Evolutionary conservation across 2,329 filamentous ascomycete species (phyloP).

Genomic region (Penicillium vulpinum): DNA sequence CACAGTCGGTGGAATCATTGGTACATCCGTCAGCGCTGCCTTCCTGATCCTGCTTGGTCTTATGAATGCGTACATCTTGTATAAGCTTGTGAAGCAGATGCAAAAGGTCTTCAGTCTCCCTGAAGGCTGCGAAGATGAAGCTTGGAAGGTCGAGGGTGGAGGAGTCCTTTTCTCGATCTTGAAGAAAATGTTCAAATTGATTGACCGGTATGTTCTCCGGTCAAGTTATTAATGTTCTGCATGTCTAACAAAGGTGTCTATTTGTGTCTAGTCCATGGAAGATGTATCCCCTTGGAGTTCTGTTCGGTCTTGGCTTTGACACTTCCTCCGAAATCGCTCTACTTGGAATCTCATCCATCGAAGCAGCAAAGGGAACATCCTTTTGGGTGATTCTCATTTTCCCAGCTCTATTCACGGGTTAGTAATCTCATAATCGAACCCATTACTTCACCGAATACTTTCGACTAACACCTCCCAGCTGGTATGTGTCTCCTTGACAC

Average conservation of each 20-base stretch:
- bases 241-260: neutral
- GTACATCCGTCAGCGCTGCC: constrained; percentile 78
- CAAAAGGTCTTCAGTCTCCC: constrained; percentile 56
- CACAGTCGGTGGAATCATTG: constrained; percentile 81
- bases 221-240: neutral
- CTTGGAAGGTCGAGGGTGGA: constrained; percentile 71
- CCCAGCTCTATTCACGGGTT: constrained; percentile 81
- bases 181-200: constrained; percentile 72
- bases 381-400: constrained; percentile 96
- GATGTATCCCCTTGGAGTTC: constrained; percentile 86
- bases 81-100: constrained; percentile 71
- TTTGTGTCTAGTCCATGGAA: constrained; percentile 66
- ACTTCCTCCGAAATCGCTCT: constrained; percentile 93
- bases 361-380: constrained; percentile 79
- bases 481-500: constrained; percentile 97
- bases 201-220: constrained; percentile 49
- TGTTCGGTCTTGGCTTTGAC: constrained; percentile 93
- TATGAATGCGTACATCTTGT: constrained; percentile 84
- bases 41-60: constrained; percentile 80
- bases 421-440: constrained; percentile 20
- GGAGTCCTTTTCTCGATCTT: constrained; percentile 74
- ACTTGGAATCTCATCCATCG: constrained; percentile 83
- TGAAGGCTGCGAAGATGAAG: constrained; percentile 49
- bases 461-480: constrained; percentile 47
- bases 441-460: neutral